Conservation (phyloP, 805 yeast species). For the Yamadazyma kitorensis region DNA sequence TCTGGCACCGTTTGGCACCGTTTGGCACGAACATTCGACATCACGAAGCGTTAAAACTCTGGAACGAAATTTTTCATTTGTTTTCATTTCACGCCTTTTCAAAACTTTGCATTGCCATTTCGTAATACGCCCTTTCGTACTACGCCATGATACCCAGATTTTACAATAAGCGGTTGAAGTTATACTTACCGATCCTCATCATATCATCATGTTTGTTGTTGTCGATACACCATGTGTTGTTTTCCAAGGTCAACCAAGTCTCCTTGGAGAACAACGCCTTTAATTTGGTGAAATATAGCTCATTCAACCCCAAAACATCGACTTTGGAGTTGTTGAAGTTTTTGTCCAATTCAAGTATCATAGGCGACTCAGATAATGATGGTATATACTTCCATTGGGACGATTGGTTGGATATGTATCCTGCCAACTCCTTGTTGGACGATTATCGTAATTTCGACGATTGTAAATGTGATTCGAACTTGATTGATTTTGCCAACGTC, state of each 20-base stretch:
- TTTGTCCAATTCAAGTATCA: constrained; percentile 2
- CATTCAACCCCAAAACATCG: constrained; percentile 25
- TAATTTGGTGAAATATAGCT: constrained; percentile 18
- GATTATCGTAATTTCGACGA: constrained; percentile 13
- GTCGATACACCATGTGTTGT: constrained; percentile 12
- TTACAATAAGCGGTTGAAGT: constrained; percentile 18
- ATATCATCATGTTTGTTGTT: constrained; percentile 9
- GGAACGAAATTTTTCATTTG: too few relatives aligned
- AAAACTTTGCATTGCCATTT: too few relatives aligned
- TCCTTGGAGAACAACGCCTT: constrained; percentile 21
- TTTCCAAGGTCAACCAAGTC: constrained; percentile 19
- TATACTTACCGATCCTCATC: constrained; percentile 12
- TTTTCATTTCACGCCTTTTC: too few relatives aligned
- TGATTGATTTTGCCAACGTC: constrained; percentile 23
- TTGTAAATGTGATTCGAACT: constrained; percentile 23
- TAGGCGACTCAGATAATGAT: constrained; percentile 6
- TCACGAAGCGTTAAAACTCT: too few relatives aligned
- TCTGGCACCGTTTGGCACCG: too few relatives aligned
- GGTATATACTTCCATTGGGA: constrained; percentile 41
- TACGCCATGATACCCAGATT: constrained; percentile 15
- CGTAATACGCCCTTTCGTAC: constrained; percentile 17
- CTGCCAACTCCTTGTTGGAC: constrained; percentile 20
- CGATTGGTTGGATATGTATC: constrained; percentile 33
- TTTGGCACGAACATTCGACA: too few relatives aligned
- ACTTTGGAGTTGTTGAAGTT: constrained; percentile 13